Evolutionary conservation across 2,329 filamentous ascomycete species (phyloP).

Genomic region (Ceratocystis cubensis): DNA sequence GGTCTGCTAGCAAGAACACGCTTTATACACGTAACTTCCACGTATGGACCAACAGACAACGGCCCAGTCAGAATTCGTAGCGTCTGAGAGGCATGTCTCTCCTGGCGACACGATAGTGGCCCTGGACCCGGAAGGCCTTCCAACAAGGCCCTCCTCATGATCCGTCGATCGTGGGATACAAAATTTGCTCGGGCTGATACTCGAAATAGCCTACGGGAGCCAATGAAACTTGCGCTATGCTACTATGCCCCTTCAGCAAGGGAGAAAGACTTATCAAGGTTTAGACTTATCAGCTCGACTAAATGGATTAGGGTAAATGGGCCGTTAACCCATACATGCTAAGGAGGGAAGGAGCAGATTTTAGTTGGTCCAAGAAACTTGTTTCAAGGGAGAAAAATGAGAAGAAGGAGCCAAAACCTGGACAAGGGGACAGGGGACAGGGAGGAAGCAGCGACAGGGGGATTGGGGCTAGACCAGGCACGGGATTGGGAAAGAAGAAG

Average conservation of each 20-base stretch:
- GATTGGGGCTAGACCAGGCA: background rate
- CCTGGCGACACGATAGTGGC: no score
- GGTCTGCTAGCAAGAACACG: no score
- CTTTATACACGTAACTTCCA: no score
- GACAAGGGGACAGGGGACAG: background rate
- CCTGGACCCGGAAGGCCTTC: no score
- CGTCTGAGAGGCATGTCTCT: no score
- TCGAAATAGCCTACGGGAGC: background rate
- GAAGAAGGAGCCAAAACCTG: background rate
- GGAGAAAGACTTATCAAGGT: background rate
- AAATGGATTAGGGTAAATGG: background rate
- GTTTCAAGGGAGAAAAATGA: constrained; percentile 3
- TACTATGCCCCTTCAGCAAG: background rate
- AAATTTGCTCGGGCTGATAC: background rate
- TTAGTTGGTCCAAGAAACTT: constrained; percentile 5
- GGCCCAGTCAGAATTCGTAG: no score
- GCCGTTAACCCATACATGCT: background rate
- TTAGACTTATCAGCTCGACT: background rate
- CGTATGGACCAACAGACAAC: no score
- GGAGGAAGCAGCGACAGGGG: background rate
- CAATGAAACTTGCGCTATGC: background rate
- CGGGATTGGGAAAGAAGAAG: background rate
- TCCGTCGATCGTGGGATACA: background rate
- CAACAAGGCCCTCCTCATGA: no score
- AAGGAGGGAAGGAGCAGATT: background rate